A percentile compares a stretch with the other conserved stretches of the same genome.
These are phyloP conservation scores for Physocladia obscura DNA, from an alignment of 192 early-diverging fungal genomes.

Conservation along the genomic window DNA sequence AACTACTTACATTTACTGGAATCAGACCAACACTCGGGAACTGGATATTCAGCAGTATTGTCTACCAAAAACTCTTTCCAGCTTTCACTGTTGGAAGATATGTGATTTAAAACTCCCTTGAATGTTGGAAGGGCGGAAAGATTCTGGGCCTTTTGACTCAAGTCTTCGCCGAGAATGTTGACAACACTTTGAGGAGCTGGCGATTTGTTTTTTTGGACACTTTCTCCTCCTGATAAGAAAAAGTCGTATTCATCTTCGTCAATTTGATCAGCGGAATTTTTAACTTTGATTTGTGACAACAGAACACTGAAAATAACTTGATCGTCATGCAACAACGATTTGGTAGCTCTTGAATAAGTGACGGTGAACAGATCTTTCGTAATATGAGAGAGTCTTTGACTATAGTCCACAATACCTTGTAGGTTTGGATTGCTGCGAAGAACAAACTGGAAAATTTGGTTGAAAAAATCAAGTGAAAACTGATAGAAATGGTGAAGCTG, in stretches of 20 bases:
- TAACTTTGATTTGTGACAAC: slow-evolving; percentile 83
- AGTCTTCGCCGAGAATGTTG: slow-evolving; percentile 32
- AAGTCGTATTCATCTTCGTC: slow-evolving; percentile 72
- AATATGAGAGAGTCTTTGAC: slow-evolving; percentile 71
- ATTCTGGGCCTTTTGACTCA: slow-evolving; percentile 10
- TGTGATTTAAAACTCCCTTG: slow-evolving; percentile 26
- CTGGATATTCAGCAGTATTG: slow-evolving; percentile 32
- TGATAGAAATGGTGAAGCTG: slow-evolving; percentile 93
- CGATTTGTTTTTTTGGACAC: slow-evolving; percentile 14
- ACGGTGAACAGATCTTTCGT: slow-evolving; percentile 80
- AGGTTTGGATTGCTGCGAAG: slow-evolving; percentile 71
- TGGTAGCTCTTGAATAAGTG: slow-evolving; percentile 75
- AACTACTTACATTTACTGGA: slow-evolving; percentile 21
- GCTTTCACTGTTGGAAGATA: slow-evolving; percentile 25
- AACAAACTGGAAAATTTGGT: slow-evolving; percentile 84
- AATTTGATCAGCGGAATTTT: slow-evolving; percentile 51
- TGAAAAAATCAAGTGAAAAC: slow-evolving; percentile 96
- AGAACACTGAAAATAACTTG: slow-evolving; percentile 86
- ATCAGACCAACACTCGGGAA: slow-evolving; percentile 35
- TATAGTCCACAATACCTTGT: slow-evolving; percentile 54
- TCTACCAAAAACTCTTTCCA: slow-evolving; percentile 42
- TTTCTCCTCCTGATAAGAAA: slow-evolving; percentile 63
- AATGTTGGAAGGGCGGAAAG: slow-evolving; percentile 23
- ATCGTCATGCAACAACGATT: slow-evolving; percentile 87
- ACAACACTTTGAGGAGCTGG: slow-evolving; percentile 6